Conservation (phyloP, 2,329 filamentous ascomycete genomes). For the Sarocladium strictum region DNA sequence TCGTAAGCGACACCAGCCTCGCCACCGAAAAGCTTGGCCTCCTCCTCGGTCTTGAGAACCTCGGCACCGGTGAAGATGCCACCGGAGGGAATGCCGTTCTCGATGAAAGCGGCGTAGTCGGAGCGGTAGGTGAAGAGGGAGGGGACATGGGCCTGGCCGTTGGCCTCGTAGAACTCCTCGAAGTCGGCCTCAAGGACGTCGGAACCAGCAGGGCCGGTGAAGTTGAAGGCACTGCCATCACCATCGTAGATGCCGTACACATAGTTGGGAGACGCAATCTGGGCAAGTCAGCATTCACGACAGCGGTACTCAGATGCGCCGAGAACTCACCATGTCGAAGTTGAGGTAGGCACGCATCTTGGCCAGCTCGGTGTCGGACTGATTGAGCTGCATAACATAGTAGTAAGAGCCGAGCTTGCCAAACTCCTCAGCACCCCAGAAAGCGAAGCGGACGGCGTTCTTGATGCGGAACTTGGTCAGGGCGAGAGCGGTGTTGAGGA, state of each 20-base stretch:
- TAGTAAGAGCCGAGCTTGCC: constrained; percentile 42
- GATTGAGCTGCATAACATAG: constrained; percentile 37
- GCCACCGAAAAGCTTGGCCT: constrained; percentile 57
- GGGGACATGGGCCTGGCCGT: constrained; percentile 46
- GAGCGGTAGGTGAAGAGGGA: constrained; percentile 60
- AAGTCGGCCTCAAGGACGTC: constrained; percentile 55
- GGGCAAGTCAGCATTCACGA: not conserved
- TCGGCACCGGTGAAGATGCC: constrained; percentile 66
- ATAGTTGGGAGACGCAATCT: constrained; percentile 43
- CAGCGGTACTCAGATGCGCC: not conserved
- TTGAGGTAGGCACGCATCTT: constrained; percentile 51
- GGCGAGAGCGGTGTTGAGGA: constrained; percentile 39
- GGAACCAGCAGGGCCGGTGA: constrained; percentile 46
- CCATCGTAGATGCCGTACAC: constrained; percentile 53
- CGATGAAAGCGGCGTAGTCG: constrained; percentile 64
- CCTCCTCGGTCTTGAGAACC: constrained; percentile 53
- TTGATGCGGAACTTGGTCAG: constrained; percentile 37
- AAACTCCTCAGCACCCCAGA: constrained; percentile 48
- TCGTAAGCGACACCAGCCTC: constrained; percentile 44
- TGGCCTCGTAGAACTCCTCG: constrained; percentile 44
- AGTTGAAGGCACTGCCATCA: constrained; percentile 55
- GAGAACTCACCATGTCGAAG: constrained; percentile 45
- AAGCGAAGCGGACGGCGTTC: constrained; percentile 44
- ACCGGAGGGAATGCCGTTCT: constrained; percentile 59
- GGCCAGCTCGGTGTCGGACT: constrained; percentile 36